Conservation (phyloP, 495 filamentous ascomycete genomes). For the Rostrohypoxylon terebratum region DNA sequence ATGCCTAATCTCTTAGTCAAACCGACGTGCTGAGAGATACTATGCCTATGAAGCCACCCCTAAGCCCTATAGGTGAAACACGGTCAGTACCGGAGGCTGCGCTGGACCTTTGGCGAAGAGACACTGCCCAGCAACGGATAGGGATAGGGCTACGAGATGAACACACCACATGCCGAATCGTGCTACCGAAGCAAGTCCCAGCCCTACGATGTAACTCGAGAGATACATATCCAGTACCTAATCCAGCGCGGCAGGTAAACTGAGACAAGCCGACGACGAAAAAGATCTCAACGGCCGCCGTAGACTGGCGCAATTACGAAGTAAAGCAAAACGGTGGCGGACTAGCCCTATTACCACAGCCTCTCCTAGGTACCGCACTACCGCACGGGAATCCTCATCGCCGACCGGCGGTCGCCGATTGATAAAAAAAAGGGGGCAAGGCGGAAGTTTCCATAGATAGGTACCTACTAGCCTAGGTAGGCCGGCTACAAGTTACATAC, state of each 20-base stretch:
- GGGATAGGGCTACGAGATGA: background rate
- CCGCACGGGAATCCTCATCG: background rate
- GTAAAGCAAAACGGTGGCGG: background rate
- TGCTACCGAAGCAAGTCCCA: background rate
- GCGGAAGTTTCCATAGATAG: background rate
- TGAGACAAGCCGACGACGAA: background rate
- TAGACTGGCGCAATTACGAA: background rate
- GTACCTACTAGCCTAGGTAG: no score
- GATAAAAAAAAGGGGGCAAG: background rate
- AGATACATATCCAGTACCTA: background rate
- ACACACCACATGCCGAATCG: background rate
- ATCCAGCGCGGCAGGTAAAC: background rate
- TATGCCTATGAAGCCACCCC: background rate
- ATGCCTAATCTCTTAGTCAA: background rate
- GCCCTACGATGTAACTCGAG: background rate
- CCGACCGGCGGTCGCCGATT: background rate
- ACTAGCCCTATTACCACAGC: background rate
- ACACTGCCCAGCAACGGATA: background rate
- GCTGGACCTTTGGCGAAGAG: background rate
- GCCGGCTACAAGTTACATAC: background rate
- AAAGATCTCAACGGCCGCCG: background rate
- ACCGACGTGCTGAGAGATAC: background rate
- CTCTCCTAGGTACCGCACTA: background rate
- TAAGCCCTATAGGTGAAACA: background rate
- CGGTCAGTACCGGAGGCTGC: background rate